A percentile compares a stretch with the other conserved stretches of the same genome.
phyloP scores from a whole-genome alignment of 306 rosid species.

The Rubus idaeus region DNA sequence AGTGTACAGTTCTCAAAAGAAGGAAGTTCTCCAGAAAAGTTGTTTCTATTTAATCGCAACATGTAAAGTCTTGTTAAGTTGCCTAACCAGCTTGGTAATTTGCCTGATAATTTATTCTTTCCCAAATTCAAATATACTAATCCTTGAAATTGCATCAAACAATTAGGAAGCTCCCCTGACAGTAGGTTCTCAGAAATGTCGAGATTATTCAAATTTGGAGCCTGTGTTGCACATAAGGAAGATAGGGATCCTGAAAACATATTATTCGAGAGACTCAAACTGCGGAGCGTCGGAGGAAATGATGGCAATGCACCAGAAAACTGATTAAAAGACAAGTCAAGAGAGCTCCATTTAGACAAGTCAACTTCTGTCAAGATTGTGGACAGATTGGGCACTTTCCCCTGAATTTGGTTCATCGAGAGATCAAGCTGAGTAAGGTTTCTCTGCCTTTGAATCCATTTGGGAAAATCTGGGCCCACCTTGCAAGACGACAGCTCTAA shows the following conservation, averaged over 20 bases:
- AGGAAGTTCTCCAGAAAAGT: not conserved
- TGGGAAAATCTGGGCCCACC: slow-evolving; percentile 23
- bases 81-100: not conserved
- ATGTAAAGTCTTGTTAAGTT: accelerated
- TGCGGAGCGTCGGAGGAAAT: not conserved
- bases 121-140: not conserved
- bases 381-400: not conserved
- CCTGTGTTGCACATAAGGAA: not conserved
- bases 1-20: not conserved
- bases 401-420: not conserved
- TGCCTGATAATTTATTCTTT: slow-evolving; percentile 4
- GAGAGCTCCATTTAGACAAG: too few species aligned
- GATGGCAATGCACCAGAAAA: not conserved
- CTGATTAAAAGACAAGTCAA: not conserved
- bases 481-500: not conserved
- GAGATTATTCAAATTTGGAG: accelerated
- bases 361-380: not conserved
- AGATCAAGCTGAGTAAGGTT: not conserved
- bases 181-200: not conserved
- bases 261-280: not conserved
- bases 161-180: not conserved
- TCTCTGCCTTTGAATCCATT: not conserved
- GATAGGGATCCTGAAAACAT: not conserved
- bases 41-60: not conserved
- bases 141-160: not conserved